Conservation (phyloP, 2,329 filamentous ascomycete genomes). For the Phaeosphaeriaceae sp. region DNA sequence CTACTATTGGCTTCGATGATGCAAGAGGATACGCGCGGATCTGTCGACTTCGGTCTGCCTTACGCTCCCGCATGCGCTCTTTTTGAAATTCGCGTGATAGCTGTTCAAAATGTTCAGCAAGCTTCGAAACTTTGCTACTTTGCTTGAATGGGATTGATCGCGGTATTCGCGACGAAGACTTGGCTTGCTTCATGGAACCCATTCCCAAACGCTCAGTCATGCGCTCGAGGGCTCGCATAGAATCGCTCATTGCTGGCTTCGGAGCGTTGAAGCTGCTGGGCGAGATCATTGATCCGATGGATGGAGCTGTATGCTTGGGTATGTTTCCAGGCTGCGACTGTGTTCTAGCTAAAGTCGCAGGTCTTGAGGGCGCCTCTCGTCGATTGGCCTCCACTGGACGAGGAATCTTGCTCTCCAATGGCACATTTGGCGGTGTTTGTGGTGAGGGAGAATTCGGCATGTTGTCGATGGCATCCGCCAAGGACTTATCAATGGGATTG, state of each 20-base stretch:
- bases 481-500: constrained; percentile 43
- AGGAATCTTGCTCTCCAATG: constrained; percentile 48
- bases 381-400: constrained; percentile 44
- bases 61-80: constrained; percentile 85
- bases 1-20: constrained; percentile 92
- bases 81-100: constrained; percentile 96
- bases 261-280: constrained; percentile 25
- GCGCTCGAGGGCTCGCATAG: constrained; percentile 65
- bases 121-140: constrained; percentile 78
- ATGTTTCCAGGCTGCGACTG: constrained; percentile 47
- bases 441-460: constrained; percentile 40
- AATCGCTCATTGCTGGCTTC: constrained; percentile 42
- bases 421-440: constrained; percentile 17
- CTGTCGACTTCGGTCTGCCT: constrained; percentile 76
- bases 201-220: constrained; percentile 76
- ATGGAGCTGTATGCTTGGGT: constrained; percentile 25
- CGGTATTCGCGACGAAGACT: constrained; percentile 74
- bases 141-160: constrained; percentile 77
- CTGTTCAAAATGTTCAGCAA: constrained; percentile 96
- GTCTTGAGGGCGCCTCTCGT: constrained; percentile 37
- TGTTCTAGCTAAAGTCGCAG: constrained; percentile 36
- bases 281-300: constrained; percentile 22
- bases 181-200: constrained; percentile 66
- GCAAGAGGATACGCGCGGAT: constrained; percentile 87
- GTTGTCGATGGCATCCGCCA: constrained; percentile 44